Percentiles rank a stretch among this genome's conserved stretches.
Evolutionary conservation across 176 grass and related monocot species (phyloP).

Genomic region (maize (Zea mays)): Zm-B73-REFERENCE-NAM-5.0 NC_050105.1:129162001-129162500

Average conservation of each 20-base stretch:
- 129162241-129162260: not conserved
- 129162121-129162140: not conserved
- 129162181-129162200: not conserved
- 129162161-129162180: not conserved
- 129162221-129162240: not conserved
- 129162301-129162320: too few relatives aligned
- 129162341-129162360: too few relatives aligned
- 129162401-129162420: too few relatives aligned
- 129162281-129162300: not conserved
- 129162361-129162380: too few relatives aligned
- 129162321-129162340: too few relatives aligned
- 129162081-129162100: slow-evolving; percentile 36
- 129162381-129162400: too few relatives aligned
- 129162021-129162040: slow-evolving; percentile 48
- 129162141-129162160: not conserved
- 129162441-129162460: too few relatives aligned
- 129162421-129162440: too few relatives aligned
- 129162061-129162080: slow-evolving; percentile 36
- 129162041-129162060: slow-evolving; percentile 12
- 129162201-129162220: not conserved
- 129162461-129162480: too few relatives aligned
- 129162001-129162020: slow-evolving; percentile 52
- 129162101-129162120: too few relatives aligned
- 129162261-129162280: not conserved
- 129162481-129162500: too few relatives aligned